These are phyloP conservation scores for Ustilago cynodontis DNA, from an alignment of 1,284 basidiomycete species.

Conservation along the genomic window DNA sequence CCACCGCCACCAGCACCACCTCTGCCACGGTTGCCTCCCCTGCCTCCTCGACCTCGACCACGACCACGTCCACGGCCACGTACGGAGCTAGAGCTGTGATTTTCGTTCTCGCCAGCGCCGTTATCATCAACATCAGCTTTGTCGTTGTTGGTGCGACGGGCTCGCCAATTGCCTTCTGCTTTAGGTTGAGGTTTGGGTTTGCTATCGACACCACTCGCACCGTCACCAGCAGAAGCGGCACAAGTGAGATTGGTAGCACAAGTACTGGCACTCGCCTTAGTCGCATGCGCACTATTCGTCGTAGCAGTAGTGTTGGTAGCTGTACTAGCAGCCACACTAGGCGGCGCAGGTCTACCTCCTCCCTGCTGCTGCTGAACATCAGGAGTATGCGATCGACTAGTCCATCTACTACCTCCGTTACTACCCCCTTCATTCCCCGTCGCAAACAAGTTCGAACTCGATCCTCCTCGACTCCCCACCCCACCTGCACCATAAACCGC, in stretches of 20 bases:
- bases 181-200: neutral
- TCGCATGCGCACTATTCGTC: neutral
- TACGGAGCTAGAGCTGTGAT: too few species aligned
- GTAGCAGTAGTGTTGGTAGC: slow-evolving; percentile 14
- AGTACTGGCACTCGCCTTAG: neutral
- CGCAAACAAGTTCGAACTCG: slow-evolving; percentile 21
- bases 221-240: neutral
- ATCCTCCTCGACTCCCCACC: slow-evolving; percentile 20
- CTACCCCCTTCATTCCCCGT: slow-evolving; percentile 4
- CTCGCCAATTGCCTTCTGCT: slow-evolving; percentile 16
- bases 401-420: slow-evolving; percentile 49
- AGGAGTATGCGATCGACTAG: slow-evolving; percentile 45
- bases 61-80: slow-evolving; percentile 14
- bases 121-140: neutral
- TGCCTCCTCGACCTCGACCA: slow-evolving; percentile 11
- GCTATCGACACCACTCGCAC: neutral
- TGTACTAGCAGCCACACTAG: slow-evolving; percentile 20
- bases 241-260: neutral
- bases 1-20: slow-evolving; percentile 1
- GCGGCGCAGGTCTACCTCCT: neutral
- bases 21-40: neutral
- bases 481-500: slow-evolving; percentile 26
- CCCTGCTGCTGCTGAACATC: slow-evolving; percentile 9
- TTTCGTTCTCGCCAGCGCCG: neutral
- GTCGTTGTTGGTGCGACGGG: neutral